Conservation (phyloP, 2,329 filamentous ascomycete species). For the Ascocoryne sarcoides region DNA sequence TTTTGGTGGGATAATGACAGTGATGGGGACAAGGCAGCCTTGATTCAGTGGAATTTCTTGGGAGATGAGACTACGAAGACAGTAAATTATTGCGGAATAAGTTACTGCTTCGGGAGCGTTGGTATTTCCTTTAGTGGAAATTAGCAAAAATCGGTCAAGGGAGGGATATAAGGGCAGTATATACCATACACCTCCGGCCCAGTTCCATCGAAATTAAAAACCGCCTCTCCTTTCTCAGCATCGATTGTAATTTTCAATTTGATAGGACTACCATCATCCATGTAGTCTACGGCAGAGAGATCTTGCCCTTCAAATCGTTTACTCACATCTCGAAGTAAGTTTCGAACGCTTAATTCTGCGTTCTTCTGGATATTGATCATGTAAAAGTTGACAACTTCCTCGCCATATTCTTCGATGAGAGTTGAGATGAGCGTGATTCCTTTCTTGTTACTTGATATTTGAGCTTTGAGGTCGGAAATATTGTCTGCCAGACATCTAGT, state of each 20-base stretch:
- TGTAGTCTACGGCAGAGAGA: conserved; percentile 69
- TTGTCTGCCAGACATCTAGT: conserved; percentile 76
- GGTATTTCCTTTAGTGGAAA: conserved; percentile 48
- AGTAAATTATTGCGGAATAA: conserved; percentile 80
- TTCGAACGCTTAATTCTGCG: conserved; percentile 66
- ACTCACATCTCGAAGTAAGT: conserved; percentile 63
- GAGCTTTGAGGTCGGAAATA: conserved; percentile 77
- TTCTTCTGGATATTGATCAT: conserved; percentile 79
- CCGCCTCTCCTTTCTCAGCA: conserved; percentile 61
- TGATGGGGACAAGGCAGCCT: conserved; percentile 70
- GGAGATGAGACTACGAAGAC: conserved; percentile 68
- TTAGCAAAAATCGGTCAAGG: conserved; percentile 1
- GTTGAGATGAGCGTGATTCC: conserved; percentile 70
- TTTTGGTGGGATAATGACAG: conserved; percentile 61
- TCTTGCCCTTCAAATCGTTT: conserved; percentile 59
- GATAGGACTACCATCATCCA: conserved; percentile 81
- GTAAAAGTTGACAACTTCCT: conserved; percentile 71
- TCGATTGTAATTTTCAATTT: conserved; percentile 68
- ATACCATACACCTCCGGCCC: conserved; percentile 68
- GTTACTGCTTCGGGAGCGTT: conserved; percentile 78
- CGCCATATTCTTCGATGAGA: conserved; percentile 69
- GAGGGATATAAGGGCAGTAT: conserved; percentile 9
- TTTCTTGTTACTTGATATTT: conserved; percentile 79
- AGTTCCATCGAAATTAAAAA: conserved; percentile 72
- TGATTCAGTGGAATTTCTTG: conserved; percentile 82